Evolutionary conservation across 805 yeast species (phyloP), one percentile per base, ranked within the genome.

Genomic region (Babjeviella inositovora): DNA sequence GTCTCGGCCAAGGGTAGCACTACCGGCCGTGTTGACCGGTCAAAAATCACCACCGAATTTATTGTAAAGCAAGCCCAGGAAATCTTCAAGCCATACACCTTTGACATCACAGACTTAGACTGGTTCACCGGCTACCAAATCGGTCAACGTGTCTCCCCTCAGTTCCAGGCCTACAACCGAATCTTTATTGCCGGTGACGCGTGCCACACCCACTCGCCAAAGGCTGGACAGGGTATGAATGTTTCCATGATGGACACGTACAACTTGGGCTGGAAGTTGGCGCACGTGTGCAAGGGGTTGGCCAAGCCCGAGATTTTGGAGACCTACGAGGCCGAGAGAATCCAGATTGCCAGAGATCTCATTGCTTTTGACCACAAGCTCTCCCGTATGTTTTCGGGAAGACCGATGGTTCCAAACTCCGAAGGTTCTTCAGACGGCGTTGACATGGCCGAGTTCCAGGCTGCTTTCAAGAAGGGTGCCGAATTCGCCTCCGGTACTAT

Each of bases 181-280:
- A 39, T 45, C n/a, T 45, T 45, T 27, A 41, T 45, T 17, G 30
- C 35, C 17, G 50, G 51, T 2, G 50, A 45, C 26, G 50, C 46
- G 7, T 28, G 40, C 13, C 47, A 41, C 25, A 42, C 48, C 4
- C 47, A 43, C 25, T 41, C 47, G 8, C 50, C 50, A 8, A 41
- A 44, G 27, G 50, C 51, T 21, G 51, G 45, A 8, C 51, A 45
- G 24, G 51, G 51, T 13, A 41, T 43, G 50, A 45, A 45, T 21
- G 47, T 40, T 14, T 35, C 43, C 4, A 31, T 33, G 34, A 28
- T 27, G 32, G 45, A 39, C 25, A 37, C 42, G 13, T 39, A 20
- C 25, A 39, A 39, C 21, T 25, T 39, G 10, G 34, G 33, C 7
- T 34, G 32, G 32, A 34, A 34, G 20, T 23, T 37, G 8, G 32